Conservation (phyloP, 2,329 filamentous ascomycete species). For the Neurospora crassa region DNA sequence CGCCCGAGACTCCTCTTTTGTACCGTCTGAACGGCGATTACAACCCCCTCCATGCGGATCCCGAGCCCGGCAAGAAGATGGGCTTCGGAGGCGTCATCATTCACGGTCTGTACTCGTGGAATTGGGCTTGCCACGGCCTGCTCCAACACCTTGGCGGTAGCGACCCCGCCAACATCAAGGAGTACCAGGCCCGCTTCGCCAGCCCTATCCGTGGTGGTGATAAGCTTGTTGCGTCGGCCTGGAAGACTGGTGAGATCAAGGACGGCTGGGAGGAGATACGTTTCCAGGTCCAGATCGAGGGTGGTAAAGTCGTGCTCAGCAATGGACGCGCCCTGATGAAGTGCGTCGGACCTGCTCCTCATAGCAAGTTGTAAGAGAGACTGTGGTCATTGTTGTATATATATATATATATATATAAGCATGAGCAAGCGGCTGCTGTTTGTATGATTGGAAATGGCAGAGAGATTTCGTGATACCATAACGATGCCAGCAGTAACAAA, state of each 20-base stretch:
- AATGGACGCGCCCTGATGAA: slow-evolving; percentile 78
- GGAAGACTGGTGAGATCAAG: slow-evolving; percentile 61
- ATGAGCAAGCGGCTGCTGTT: neutral
- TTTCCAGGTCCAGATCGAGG: slow-evolving; percentile 68
- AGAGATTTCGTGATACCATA: neutral
- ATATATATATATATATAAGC: neutral
- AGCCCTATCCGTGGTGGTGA: slow-evolving; percentile 76
- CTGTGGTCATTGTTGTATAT: neutral
- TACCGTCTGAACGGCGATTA: slow-evolving; percentile 90
- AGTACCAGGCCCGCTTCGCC: slow-evolving; percentile 84
- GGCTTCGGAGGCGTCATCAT: slow-evolving; percentile 85
- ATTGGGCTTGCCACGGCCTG: slow-evolving; percentile 64
- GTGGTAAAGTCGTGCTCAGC: slow-evolving; percentile 76
- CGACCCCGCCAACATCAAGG: slow-evolving; percentile 71
- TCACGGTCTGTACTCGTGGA: slow-evolving; percentile 84
- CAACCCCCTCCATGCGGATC: slow-evolving; percentile 83
- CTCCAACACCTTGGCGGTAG: slow-evolving; percentile 64
- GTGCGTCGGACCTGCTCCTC: slow-evolving; percentile 38
- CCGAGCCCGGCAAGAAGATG: slow-evolving; percentile 79
- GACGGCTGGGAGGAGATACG: slow-evolving; percentile 73
- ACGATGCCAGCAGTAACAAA: neutral
- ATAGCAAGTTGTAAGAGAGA: slow-evolving; percentile 52
- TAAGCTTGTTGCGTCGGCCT: slow-evolving; percentile 71
- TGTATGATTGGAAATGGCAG: neutral
- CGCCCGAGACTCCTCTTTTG: slow-evolving; percentile 60